Percentiles rank a stretch among this genome's conserved stretches.
These are phyloP conservation scores for Cryptosporidium ubiquitum DNA, from an alignment of 169 alveolate genomes.

Conservation along the genomic window DNA sequence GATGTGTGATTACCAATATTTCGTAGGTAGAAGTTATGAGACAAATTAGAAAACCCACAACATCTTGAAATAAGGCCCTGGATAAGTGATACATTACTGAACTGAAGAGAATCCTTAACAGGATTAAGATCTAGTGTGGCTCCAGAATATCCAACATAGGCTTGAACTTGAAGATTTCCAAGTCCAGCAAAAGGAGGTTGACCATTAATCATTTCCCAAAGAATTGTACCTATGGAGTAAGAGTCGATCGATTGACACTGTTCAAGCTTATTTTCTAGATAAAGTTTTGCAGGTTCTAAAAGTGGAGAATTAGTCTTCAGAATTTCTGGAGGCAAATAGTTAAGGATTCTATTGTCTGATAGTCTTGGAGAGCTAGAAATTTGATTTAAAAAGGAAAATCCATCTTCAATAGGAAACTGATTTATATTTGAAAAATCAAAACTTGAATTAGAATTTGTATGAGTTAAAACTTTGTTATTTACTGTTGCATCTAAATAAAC, in stretches of 20 bases:
- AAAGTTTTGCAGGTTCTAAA: slow-evolving; percentile 49
- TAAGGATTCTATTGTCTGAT: slow-evolving; percentile 4
- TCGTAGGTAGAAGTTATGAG: background rate
- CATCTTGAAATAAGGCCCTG: slow-evolving; percentile 7
- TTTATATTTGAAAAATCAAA: background rate
- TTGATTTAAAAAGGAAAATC: background rate
- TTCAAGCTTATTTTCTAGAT: slow-evolving; percentile 3
- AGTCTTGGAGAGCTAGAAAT: slow-evolving; percentile 12
- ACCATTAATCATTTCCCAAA: slow-evolving; percentile 71
- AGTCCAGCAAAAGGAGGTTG: slow-evolving; percentile 70
- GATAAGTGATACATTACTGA: slow-evolving; percentile 1
- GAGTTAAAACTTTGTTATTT: background rate
- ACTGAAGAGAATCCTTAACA: background rate
- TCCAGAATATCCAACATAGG: slow-evolving; percentile 42
- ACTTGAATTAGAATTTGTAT: background rate
- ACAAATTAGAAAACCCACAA: slow-evolving; percentile 3
- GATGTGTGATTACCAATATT: background rate
- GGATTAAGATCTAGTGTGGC: slow-evolving; percentile 18
- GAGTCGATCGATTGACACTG: slow-evolving; percentile 39
- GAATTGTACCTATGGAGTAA: slow-evolving; percentile 22
- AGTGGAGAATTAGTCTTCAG: slow-evolving; percentile 2
- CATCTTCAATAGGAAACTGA: background rate
- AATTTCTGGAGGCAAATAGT: slow-evolving; percentile 58
- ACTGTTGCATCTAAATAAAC: background rate
- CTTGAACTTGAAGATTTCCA: slow-evolving; percentile 41